Evolutionary conservation across 2,329 filamentous ascomycete species (phyloP), one percentile per base, ranked within the genome.

Genomic region (Cladosporium sp.): DNA sequence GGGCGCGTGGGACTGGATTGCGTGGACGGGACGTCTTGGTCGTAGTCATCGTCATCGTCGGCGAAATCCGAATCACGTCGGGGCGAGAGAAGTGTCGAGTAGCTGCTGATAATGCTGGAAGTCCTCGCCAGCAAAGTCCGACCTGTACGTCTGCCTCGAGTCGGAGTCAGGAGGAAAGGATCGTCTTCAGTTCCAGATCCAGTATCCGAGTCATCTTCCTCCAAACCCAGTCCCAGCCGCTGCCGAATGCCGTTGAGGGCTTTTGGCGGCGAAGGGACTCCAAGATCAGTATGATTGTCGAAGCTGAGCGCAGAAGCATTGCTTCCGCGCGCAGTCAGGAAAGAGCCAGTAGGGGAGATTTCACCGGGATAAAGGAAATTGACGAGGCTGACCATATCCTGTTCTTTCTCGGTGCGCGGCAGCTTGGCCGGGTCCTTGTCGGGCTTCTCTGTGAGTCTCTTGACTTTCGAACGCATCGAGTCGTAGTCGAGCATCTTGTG

Each of bases 401-500:
- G 89, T 80, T 99, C 96, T 83, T 96, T 96, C 78, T 99, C 95
- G 28, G 94, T 92, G 65, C 94, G 91, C 1, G 96, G 95, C 64
- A 99, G 88, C 82, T 98, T 99, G 62, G 92, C 94, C 16, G 93
- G 92, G 77, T 99, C 95, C 84, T 99, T 99, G 84, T 99, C 95
- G 56, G 95, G 95, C 83, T 99, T 98, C 80, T 99, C 96, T 62
- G 92, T 92, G 46, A 99, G 88, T 79, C 93, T 94, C 86, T 97
- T 97, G 75, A 99, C 95, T 79, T 95, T 96, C 70, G 93, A 92
- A 69, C 95, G 91, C 80, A 98, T 89, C 21, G 93, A 88, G 78
- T 99, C 95, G 83, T 99, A 99, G 81, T 99, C 96, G 72, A 98
- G 91, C 65, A 98, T 90, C 80, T 99, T 99, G 86, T 99, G 91